A percentile compares a stretch with the other conserved stretches of the same genome.
Conservation (phyloP, 768 basidiomycete species). For the Leccinum incarnatum region DNA sequence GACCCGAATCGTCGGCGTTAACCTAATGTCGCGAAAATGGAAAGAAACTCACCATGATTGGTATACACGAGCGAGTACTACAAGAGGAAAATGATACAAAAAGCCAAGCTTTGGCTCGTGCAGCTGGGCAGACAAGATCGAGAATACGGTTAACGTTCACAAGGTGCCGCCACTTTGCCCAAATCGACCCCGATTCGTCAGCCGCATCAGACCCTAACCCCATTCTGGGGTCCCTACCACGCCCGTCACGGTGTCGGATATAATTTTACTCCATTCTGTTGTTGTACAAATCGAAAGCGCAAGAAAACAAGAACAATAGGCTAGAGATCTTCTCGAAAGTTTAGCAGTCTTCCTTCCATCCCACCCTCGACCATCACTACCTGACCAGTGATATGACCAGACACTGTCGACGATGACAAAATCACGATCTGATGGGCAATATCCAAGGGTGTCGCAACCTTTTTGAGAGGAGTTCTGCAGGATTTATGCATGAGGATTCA, state of each 20-base stretch:
- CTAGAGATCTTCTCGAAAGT: conserved; percentile 36
- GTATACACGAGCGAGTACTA: conserved; percentile 1
- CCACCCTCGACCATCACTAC: conserved; percentile 72
- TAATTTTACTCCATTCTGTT: neutral
- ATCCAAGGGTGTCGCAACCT: conserved; percentile 60
- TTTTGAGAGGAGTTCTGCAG: conserved; percentile 64
- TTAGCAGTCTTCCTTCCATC: conserved; percentile 69
- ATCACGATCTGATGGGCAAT: conserved; percentile 63
- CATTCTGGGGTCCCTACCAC: conserved; percentile 4
- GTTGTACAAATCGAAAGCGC: neutral
- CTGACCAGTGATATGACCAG: conserved; percentile 71
- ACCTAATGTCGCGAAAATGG: neutral
- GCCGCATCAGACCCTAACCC: conserved; percentile 24
- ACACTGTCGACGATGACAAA: conserved; percentile 56
- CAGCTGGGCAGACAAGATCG: conserved; percentile 8
- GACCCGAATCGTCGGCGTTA: neutral
- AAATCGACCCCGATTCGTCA: conserved; percentile 17
- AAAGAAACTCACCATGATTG: conserved; percentile 20
- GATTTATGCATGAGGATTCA: neutral
- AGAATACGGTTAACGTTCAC: neutral
- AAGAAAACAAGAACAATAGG: neutral
- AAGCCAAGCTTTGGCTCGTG: neutral
- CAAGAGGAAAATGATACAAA: neutral
- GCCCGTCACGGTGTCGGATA: neutral
- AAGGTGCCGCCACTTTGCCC: neutral